A percentile compares a stretch with the other conserved stretches of the same genome.
phyloP scores from a whole-genome alignment of 257 asterid genomes.

The Gardenia jasminoides region DNA sequence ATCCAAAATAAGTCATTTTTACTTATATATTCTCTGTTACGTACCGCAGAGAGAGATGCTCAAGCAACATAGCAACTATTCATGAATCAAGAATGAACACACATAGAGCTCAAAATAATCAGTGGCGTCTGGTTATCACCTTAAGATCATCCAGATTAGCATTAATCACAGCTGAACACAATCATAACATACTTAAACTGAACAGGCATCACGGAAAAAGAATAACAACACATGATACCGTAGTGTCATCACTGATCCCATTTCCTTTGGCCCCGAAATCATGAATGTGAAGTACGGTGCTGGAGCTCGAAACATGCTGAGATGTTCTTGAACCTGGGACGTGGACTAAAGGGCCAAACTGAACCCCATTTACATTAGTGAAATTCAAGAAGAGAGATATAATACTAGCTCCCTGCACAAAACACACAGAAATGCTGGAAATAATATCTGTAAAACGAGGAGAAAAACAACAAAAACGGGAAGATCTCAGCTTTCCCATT shows the following conservation, averaged over 20 bases:
- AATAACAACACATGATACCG: conserved; percentile 11
- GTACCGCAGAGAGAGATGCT: neutral
- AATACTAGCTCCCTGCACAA: neutral
- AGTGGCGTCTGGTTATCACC: neutral
- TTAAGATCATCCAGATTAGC: neutral
- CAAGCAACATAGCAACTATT: neutral
- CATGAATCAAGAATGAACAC: neutral
- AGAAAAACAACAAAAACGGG: neutral
- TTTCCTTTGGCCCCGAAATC: conserved; percentile 44
- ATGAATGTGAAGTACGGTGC: conserved; percentile 4
- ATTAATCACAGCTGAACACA: neutral
- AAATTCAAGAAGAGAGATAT: neutral
- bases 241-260: conserved; percentile 38
- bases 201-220: too few relatives aligned
- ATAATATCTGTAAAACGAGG: neutral
- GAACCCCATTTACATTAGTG: conserved; percentile 20
- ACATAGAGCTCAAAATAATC: neutral
- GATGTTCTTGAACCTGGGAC: conserved; percentile 15
- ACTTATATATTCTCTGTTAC: neutral
- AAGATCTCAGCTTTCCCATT: conserved; percentile 20
- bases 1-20: neutral
- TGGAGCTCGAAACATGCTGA: neutral
- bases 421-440: neutral
- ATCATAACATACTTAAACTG: neutral
- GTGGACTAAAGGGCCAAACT: conserved; percentile 28